Evolutionary conservation across 192 early-diverging fungal genomes (phyloP).

Genomic region (Podila epicladia): DNA sequence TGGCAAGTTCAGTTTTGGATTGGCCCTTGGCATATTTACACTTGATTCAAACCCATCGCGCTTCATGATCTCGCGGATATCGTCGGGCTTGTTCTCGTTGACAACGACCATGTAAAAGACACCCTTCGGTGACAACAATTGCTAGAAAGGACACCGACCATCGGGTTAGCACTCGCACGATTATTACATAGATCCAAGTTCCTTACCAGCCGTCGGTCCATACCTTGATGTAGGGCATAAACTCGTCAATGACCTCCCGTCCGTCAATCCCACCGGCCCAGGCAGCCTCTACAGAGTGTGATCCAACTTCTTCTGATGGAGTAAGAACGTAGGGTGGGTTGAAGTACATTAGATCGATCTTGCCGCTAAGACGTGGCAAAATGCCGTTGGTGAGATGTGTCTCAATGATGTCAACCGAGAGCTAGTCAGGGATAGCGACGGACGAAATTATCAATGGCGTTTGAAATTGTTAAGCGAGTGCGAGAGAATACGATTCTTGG

Average conservation of each 20-base stretch:
- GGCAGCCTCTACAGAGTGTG: slow-evolving; percentile 74
- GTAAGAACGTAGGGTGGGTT: slow-evolving; percentile 98
- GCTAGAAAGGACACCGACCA: slow-evolving; percentile 23
- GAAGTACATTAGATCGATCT: slow-evolving; percentile 86
- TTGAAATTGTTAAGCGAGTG: too few species aligned
- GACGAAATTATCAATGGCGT: not conserved
- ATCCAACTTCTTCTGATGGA: slow-evolving; percentile 79
- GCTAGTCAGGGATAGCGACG: slow-evolving; percentile 16
- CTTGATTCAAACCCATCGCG: slow-evolving; percentile 55
- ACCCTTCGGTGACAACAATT: slow-evolving; percentile 73
- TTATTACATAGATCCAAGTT: not conserved
- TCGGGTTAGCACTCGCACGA: not conserved
- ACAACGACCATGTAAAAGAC: slow-evolving; percentile 89
- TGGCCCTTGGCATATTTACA: slow-evolving; percentile 6
- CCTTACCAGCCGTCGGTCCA: not conserved
- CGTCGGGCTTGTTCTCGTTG: slow-evolving; percentile 86
- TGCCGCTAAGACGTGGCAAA: slow-evolving; percentile 58
- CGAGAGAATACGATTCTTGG: too few species aligned
- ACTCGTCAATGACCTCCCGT: slow-evolving; percentile 83
- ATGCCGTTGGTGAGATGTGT: slow-evolving; percentile 70
- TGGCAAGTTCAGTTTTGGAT: not conserved
- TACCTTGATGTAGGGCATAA: slow-evolving; percentile 80
- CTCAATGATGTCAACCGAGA: slow-evolving; percentile 70
- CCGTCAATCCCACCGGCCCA: slow-evolving; percentile 97
- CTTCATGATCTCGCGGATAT: slow-evolving; percentile 74